phyloP scores from a whole-genome alignment of 441 rosid genomes.

The Eutrema salsugineum region DNA sequence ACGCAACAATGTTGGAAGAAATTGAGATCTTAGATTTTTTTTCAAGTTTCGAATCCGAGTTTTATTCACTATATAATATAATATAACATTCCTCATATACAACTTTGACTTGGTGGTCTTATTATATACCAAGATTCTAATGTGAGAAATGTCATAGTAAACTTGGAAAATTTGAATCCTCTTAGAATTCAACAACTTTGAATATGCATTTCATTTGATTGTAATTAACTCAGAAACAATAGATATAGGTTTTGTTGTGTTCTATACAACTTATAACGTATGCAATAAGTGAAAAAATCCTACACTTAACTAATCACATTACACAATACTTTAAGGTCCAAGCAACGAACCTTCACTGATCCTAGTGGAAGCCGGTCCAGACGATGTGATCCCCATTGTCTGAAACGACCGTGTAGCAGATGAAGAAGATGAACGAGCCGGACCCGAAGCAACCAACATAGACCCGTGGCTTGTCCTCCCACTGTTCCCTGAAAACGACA shows the following conservation, averaged over 20 bases:
- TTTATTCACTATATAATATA: neutral
- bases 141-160: neutral
- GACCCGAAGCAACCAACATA: constrained; percentile 38
- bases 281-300: neutral
- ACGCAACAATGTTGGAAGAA: constrained; percentile 9
- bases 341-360: constrained; percentile 36
- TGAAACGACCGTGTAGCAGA: constrained; percentile 37
- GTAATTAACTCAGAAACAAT: neutral
- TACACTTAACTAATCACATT: neutral
- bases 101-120: neutral
- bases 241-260: neutral
- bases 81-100: neutral
- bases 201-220: neutral
- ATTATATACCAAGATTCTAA: neutral
- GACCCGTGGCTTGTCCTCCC: constrained; percentile 39
- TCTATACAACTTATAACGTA: constrained; percentile 9
- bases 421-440: constrained; percentile 41
- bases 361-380: constrained; percentile 33
- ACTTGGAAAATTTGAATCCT: neutral
- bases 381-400: constrained; percentile 39
- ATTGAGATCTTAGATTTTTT: constrained; percentile 9
- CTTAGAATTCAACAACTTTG: neutral
- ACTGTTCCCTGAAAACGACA: constrained; percentile 37
- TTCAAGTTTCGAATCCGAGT: neutral
- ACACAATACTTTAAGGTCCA: constrained; percentile 17